Evolutionary conservation across 768 basidiomycete genomes (phyloP).

Genomic region (Russula foetens): DNA sequence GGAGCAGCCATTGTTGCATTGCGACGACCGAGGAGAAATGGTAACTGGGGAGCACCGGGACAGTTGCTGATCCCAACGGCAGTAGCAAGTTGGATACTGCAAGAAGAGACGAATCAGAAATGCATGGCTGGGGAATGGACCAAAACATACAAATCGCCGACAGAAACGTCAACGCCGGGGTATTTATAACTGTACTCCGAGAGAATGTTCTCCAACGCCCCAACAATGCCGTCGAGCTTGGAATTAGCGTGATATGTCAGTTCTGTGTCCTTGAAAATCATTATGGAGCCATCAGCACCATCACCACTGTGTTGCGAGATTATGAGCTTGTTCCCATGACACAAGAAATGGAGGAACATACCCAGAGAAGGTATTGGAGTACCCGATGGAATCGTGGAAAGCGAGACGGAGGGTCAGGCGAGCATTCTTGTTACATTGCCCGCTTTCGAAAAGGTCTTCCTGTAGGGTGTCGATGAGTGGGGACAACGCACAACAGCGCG

Average conservation of each 20-base stretch:
- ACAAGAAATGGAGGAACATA: not conserved
- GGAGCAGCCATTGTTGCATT: constrained; percentile 27
- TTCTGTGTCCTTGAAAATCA: constrained; percentile 38
- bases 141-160: constrained; percentile 40
- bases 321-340: not conserved
- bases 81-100: constrained; percentile 30
- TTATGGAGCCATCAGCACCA: constrained; percentile 42
- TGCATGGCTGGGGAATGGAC: too few species aligned
- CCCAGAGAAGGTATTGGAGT: constrained; percentile 15
- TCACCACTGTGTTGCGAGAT: constrained; percentile 19
- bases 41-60: constrained; percentile 32
- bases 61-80: constrained; percentile 32
- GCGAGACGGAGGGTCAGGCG: constrained; percentile 25
- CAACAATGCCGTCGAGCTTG: constrained; percentile 36
- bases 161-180: constrained; percentile 24
- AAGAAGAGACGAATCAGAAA: not conserved
- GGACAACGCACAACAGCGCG: constrained; percentile 29
- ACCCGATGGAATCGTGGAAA: constrained; percentile 25
- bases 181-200: constrained; percentile 29
- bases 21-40: constrained; percentile 33
- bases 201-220: constrained; percentile 29
- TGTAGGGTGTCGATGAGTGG: constrained; percentile 28
- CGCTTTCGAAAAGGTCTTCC: constrained; percentile 24
- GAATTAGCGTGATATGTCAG: constrained; percentile 35
- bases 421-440: constrained; percentile 27